Base-by-base conservation (phyloP, 177 flowering plant genomes). In the Vitis hybrid region DNA sequence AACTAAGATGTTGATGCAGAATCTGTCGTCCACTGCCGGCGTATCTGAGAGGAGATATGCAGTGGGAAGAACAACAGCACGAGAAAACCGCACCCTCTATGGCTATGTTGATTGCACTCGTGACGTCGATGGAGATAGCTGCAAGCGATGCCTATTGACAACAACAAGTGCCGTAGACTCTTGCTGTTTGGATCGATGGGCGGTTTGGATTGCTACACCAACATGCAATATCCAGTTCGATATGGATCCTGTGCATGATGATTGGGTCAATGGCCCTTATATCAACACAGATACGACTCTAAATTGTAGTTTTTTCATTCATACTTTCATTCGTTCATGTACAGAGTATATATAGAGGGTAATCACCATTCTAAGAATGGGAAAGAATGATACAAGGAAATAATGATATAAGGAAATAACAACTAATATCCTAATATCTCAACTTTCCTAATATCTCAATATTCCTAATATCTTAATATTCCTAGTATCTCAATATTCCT, bases 101-200 rank as follows among this genome's bases (percentile, higher is more conserved):
- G 70, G 61, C 3, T 67, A 67, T 40, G 51, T 54, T 1, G 70
- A 55, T 14, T 67, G 70, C 70, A 67, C 70, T 13, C 18, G 61
- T 8, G 70, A 67, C 61, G 7, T 67, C 3, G 56, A 50, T 13
- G 40, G 70, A n/a, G 60, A 67, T 18, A 45, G 56, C 30, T 67
- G 70, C 51, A 67, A 51, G 2, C 15, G 40, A 5, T 67, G 70
- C 45, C 34, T 67, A 50, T 10, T 30, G 17, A 17, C 2, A 52
- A 23, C 62, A 2, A 56, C 6, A 12, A 5, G 10, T 1, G 30
- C 11, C n/a, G 34, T 67, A 8, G 26, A 10, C 45, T 7, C 12
- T 9, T 67, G 60, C 11, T 56, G 70, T 67, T 55, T 40, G 14
- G 61, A 49, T 11, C 26, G 34, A 26, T 60, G 63, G 30, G 63